These are phyloP conservation scores for Tetrahymena thermophila DNA, from an alignment of 73 alveolate genomes.

Conservation along the genomic window DNA sequence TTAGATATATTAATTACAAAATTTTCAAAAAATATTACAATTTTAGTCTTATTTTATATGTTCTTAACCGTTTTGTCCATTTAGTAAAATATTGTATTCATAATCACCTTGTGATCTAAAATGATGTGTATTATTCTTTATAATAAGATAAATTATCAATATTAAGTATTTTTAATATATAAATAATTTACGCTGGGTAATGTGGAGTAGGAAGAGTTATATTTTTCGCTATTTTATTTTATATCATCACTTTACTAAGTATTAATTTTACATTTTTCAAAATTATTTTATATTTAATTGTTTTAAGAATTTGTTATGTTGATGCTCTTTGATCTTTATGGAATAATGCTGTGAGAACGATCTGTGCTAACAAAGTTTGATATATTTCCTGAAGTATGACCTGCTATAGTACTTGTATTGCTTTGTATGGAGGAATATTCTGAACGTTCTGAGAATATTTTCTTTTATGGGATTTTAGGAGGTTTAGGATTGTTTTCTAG, in stretches of 20 bases:
- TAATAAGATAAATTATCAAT: neutral
- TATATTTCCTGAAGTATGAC: neutral
- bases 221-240: neutral
- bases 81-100: neutral
- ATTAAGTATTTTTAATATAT: neutral
- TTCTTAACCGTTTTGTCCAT: neutral
- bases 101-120: neutral
- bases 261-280: neutral
- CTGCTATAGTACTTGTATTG: neutral
- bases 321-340: neutral
- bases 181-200: neutral
- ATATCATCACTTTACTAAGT: neutral
- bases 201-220: neutral
- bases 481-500: neutral
- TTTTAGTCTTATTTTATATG: neutral
- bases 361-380: neutral
- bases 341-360: neutral
- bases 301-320: neutral
- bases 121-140: neutral
- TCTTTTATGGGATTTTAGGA: neutral
- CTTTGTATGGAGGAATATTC: neutral
- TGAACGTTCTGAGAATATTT: neutral
- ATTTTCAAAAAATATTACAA: neutral
- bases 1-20: too few species aligned
- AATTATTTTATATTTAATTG: neutral